phyloP scores from a whole-genome alignment of 495 filamentous ascomycete genomes.

The Peziza echinospora region DNA sequence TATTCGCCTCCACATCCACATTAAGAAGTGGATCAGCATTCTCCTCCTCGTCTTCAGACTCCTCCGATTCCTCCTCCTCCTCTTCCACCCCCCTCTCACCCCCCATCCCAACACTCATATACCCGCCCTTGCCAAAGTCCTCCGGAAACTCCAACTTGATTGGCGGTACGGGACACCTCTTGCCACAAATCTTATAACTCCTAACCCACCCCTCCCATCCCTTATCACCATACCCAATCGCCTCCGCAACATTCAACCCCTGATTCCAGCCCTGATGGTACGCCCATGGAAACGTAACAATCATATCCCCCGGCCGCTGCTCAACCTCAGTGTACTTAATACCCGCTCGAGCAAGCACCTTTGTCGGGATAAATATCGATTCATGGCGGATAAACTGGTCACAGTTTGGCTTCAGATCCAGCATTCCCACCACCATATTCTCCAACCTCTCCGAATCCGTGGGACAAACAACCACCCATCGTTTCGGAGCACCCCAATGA shows the following conservation, averaged over 20 bases:
- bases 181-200: slow-evolving; percentile 2
- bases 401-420: slow-evolving; percentile 3
- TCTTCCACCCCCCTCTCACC: not conserved
- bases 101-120: too few species aligned
- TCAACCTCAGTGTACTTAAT: slow-evolving; percentile 11
- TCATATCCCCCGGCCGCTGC: slow-evolving; percentile 13
- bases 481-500: slow-evolving; percentile 15
- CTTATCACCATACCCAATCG: slow-evolving; percentile 15
- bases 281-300: slow-evolving; percentile 17
- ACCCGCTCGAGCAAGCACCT: slow-evolving; percentile 8
- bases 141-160: slow-evolving; percentile 3
- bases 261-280: slow-evolving; percentile 19
- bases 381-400: slow-evolving; percentile 18
- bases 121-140: not conserved
- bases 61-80: not conserved
- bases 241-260: slow-evolving; percentile 16
- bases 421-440: slow-evolving; percentile 4
- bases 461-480: slow-evolving; percentile 16
- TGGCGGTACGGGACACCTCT: slow-evolving; percentile 3
- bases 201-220: slow-evolving; percentile 5
- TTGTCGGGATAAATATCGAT: slow-evolving; percentile 9
- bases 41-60: not conserved
- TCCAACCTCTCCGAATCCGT: slow-evolving; percentile 11
- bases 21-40: too few species aligned
- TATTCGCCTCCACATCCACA: too few species aligned